A percentile compares a stretch with the other conserved stretches of the same genome.
Evolutionary conservation across 108 stramenopile genomes (phyloP).

Genomic region (Skeletonema tropicum): DNA sequence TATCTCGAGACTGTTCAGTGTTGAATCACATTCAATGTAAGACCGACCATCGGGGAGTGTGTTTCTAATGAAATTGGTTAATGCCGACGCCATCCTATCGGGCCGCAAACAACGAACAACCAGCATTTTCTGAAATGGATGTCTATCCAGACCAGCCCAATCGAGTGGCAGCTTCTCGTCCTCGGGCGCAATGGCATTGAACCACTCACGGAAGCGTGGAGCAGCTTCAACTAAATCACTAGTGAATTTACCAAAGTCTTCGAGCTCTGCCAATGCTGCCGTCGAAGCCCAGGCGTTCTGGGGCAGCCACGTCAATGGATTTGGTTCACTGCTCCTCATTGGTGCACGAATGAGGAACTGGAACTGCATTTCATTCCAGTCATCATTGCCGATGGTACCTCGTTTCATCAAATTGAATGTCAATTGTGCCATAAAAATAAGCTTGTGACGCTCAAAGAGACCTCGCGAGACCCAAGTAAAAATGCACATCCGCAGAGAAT

Average conservation of each 20-base stretch:
- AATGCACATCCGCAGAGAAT: constrained; percentile 83
- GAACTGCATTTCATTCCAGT: constrained; percentile 77
- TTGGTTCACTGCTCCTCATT: constrained; percentile 65
- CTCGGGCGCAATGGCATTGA: constrained; percentile 85
- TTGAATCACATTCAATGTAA: constrained; percentile 89
- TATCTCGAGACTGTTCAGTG: constrained; percentile 81
- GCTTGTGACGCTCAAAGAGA: constrained; percentile 91
- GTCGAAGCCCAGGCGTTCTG: constrained; percentile 72
- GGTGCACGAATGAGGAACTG: constrained; percentile 86
- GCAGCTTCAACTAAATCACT: constrained; percentile 88
- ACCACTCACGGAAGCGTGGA: constrained; percentile 92
- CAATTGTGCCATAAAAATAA: constrained; percentile 88
- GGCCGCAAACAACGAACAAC: constrained; percentile 89
- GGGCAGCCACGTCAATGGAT: constrained; percentile 82
- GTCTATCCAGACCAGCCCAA: constrained; percentile 86
- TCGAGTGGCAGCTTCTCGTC: constrained; percentile 91
- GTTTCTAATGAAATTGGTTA: constrained; percentile 76
- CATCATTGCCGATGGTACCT: constrained; percentile 75
- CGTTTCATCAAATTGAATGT: constrained; percentile 92
- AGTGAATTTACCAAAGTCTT: constrained; percentile 83
- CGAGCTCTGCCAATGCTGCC: constrained; percentile 75
- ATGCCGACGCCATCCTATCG: constrained; percentile 81
- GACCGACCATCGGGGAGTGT: constrained; percentile 75
- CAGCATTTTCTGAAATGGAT: constrained; percentile 92
- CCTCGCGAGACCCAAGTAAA: constrained; percentile 92